Evolutionary conservation across 202 grass and related monocot genomes (phyloP).

Genomic region (Dendrocalamus latiflorus): DNA sequence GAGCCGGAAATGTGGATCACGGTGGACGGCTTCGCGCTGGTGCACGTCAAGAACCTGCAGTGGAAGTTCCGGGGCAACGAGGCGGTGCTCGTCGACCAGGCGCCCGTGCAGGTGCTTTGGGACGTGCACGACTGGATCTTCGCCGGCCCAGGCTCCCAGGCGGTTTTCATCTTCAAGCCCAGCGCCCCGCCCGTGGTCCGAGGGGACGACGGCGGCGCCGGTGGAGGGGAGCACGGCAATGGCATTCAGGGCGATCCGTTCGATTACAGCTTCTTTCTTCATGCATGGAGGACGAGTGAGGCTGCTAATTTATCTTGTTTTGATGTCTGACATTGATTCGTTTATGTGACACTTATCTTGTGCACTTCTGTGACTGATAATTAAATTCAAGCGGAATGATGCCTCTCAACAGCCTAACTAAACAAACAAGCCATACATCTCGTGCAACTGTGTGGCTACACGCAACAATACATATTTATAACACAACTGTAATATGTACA

Average conservation of each 20-base stretch:
- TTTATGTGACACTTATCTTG: background rate
- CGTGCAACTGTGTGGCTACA: background rate
- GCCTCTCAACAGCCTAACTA: too few relatives aligned
- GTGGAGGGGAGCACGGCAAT: background rate
- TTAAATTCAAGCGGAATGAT: background rate
- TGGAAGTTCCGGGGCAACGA: slow-evolving; percentile 87
- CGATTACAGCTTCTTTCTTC: slow-evolving; percentile 79
- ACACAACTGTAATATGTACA: background rate
- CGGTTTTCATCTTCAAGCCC: slow-evolving; percentile 68
- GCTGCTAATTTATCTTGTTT: background rate
- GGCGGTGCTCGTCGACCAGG: slow-evolving; percentile 58
- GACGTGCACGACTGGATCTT: slow-evolving; percentile 96
- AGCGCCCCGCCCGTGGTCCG: slow-evolving; percentile 10
- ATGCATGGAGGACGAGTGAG: slow-evolving; percentile 89
- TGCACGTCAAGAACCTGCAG: slow-evolving; percentile 70
- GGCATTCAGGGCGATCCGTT: slow-evolving; percentile 5
- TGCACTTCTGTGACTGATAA: background rate
- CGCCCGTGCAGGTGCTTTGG: slow-evolving; percentile 77
- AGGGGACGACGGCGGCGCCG: background rate
- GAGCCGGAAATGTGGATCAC: slow-evolving; percentile 75
- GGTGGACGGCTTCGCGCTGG: slow-evolving; percentile 57
- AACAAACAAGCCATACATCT: background rate
- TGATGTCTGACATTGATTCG: background rate
- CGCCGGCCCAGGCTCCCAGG: slow-evolving; percentile 40
- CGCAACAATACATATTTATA: background rate